These are phyloP conservation scores for Davidsoniella neocaledoniae DNA, from an alignment of 2,329 filamentous ascomycete species.

Conservation along the genomic window DNA sequence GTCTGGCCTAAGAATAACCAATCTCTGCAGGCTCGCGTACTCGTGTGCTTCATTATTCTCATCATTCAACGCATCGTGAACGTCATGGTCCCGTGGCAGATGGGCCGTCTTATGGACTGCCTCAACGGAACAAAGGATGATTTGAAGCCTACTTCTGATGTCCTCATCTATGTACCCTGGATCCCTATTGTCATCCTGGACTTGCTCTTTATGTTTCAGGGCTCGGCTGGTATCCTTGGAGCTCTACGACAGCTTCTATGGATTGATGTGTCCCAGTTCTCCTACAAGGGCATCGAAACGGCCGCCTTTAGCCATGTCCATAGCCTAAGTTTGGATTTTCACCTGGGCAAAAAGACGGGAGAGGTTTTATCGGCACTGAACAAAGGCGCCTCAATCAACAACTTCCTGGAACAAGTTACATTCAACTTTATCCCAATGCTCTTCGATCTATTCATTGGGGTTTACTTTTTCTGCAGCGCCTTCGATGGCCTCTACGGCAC, in stretches of 20 bases:
- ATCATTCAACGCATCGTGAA: slow-evolving; percentile 71
- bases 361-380: slow-evolving; percentile 91
- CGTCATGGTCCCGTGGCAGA: slow-evolving; percentile 65
- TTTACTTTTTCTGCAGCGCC: slow-evolving; percentile 58
- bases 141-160: slow-evolving; percentile 16
- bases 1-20: slow-evolving; percentile 76
- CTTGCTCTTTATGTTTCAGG: slow-evolving; percentile 45
- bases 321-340: slow-evolving; percentile 85
- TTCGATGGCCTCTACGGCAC: slow-evolving; percentile 51
- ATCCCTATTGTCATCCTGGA: slow-evolving; percentile 27
- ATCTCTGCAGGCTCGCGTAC: slow-evolving; percentile 58
- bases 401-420: slow-evolving; percentile 88
- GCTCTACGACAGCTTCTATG: slow-evolving; percentile 70
- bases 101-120: slow-evolving; percentile 62
- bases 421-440: slow-evolving; percentile 95
- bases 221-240: slow-evolving; percentile 72
- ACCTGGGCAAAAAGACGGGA: slow-evolving; percentile 88
- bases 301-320: slow-evolving; percentile 97
- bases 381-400: slow-evolving; percentile 92
- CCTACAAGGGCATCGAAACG: slow-evolving; percentile 83
- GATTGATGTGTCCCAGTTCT: slow-evolving; percentile 95
- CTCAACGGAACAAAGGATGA: slow-evolving; percentile 39
- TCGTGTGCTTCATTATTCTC: slow-evolving; percentile 69
- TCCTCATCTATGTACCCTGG: slow-evolving; percentile 45
- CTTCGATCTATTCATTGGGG: slow-evolving; percentile 70